Evolutionary conservation across 176 grass and related monocot genomes (phyloP).

Genomic region (Urochloa ruziziensis): DNA sequence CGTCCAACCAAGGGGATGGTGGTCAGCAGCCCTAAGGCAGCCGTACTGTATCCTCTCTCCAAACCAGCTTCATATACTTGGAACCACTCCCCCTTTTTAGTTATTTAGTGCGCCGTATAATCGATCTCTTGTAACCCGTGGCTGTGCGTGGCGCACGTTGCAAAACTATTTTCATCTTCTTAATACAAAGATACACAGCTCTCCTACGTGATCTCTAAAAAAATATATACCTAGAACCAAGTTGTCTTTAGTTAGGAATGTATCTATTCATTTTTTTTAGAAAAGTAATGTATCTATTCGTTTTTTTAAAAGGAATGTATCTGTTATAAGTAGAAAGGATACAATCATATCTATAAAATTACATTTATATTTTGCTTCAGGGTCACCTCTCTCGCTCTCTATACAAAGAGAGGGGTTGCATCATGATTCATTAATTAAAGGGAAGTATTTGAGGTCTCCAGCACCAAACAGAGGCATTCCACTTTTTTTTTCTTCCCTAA

Average conservation of each 20-base stretch:
- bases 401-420: neutral
- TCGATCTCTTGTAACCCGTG: no score
- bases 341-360: neutral
- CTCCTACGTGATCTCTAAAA: no score
- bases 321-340: neutral
- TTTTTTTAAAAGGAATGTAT: no score
- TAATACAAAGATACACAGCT: no score
- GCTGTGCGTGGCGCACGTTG: no score
- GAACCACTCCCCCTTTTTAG: no score
- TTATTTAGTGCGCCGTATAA: no score
- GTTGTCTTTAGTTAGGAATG: neutral
- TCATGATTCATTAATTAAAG: neutral
- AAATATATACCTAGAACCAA: no score
- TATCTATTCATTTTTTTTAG: no score
- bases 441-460: neutral
- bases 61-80: neutral
- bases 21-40: neutral
- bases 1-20: neutral
- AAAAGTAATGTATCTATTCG: no score
- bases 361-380: neutral
- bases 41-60: neutral
- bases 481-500: neutral
- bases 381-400: neutral
- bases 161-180: no score
- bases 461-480: neutral